Evolutionary conservation across 495 filamentous ascomycete genomes (phyloP).

Genomic region (Neurospora terricola): DNA sequence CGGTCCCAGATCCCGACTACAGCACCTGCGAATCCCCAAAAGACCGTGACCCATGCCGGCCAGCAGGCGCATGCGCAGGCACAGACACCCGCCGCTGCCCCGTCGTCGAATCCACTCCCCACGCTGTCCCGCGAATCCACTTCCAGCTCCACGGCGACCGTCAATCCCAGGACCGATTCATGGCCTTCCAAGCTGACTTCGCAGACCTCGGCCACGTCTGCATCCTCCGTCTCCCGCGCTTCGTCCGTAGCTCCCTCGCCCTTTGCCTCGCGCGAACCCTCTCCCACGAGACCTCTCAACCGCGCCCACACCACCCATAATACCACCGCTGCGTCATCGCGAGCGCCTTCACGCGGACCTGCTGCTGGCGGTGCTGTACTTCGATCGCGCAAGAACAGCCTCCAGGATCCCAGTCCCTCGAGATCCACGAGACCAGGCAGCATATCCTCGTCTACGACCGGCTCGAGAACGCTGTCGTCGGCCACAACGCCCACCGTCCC

Average conservation of each 20-base stretch:
- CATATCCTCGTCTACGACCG: slow-evolving; percentile 50
- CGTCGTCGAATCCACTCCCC: slow-evolving; percentile 5
- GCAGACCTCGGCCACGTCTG: slow-evolving; percentile 26
- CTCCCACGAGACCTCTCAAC: slow-evolving; percentile 30
- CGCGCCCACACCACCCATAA: background rate
- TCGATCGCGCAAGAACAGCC: slow-evolving; percentile 56
- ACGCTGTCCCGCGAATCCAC: slow-evolving; percentile 24
- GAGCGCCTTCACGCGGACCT: background rate
- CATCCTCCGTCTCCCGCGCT: slow-evolving; percentile 16
- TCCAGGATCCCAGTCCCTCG: slow-evolving; percentile 58
- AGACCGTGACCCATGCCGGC: background rate
- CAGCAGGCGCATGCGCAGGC: background rate
- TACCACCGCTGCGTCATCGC: background rate
- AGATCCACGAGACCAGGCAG: slow-evolving; percentile 41
- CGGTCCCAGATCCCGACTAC: slow-evolving; percentile 1
- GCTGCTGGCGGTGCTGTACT: background rate
- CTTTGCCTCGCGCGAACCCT: slow-evolving; percentile 38
- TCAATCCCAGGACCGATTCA: slow-evolving; percentile 32
- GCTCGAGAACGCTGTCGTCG: slow-evolving; percentile 52
- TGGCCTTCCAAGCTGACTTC: slow-evolving; percentile 19
- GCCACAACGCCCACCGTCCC: slow-evolving; percentile 49
- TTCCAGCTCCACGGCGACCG: slow-evolving; percentile 30
- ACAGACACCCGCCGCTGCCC: background rate
- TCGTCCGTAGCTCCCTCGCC: slow-evolving; percentile 40
- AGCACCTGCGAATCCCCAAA: background rate